These are phyloP conservation scores for Biscogniauxia sp. DNA, from an alignment of 2,329 filamentous ascomycete genomes.

Conservation along the genomic window DNA sequence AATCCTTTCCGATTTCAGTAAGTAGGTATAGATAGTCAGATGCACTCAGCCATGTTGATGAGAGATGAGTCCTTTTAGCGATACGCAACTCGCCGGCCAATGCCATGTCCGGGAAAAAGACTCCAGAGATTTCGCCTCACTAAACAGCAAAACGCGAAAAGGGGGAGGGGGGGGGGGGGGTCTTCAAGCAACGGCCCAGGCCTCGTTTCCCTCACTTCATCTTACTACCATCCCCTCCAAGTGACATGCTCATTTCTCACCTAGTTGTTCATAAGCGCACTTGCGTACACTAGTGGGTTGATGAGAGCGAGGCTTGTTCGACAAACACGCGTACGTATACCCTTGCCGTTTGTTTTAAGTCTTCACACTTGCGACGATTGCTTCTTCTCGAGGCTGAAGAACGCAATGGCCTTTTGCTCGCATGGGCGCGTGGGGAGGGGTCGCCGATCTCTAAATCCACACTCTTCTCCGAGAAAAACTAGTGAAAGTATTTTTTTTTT, in stretches of 20 bases:
- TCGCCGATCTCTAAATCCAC: not conserved
- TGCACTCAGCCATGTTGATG: not conserved
- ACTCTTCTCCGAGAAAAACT: no score
- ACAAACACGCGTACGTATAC: not conserved
- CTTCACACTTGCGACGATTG: not conserved
- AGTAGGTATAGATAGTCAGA: not conserved
- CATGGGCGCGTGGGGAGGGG: no score
- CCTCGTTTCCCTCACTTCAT: no score
- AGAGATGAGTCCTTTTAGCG: not conserved
- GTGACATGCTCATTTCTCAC: not conserved
- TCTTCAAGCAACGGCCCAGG: no score
- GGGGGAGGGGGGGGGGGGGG: no score
- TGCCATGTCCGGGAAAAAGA: not conserved
- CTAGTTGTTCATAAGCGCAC: not conserved
- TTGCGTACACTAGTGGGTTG: not conserved
- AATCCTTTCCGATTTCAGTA: not conserved
- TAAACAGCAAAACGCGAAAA: no score
- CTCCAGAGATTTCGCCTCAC: not conserved
- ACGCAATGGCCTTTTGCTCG: not conserved
- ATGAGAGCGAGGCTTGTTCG: not conserved
- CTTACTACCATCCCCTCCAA: not conserved
- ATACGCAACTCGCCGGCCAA: not conserved
- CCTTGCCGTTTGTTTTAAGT: not conserved
- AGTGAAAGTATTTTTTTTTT: no score
- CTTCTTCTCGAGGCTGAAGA: not conserved